Conservation (phyloP, 2,329 filamentous ascomycete species). For the Hymenotorrendiella dingleyae region DNA sequence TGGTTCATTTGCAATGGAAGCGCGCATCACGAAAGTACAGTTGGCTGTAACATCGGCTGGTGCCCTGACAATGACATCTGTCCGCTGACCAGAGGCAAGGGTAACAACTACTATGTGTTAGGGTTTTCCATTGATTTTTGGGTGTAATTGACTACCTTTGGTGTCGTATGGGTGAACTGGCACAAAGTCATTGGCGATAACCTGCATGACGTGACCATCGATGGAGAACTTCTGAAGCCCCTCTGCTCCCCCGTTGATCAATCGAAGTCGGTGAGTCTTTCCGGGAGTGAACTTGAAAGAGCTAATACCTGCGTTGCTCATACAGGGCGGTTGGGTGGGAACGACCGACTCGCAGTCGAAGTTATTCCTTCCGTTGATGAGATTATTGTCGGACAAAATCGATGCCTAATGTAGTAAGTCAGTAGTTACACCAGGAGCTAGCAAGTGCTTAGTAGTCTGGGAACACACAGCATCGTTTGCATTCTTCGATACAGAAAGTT, state of each 20-base stretch:
- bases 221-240: slow-evolving; percentile 40
- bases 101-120: slow-evolving; percentile 38
- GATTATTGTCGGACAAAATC: slow-evolving; percentile 16
- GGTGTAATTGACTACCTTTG: slow-evolving; percentile 3
- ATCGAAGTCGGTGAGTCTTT: slow-evolving; percentile 38
- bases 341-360: slow-evolving; percentile 12
- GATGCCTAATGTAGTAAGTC: neutral
- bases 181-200: slow-evolving; percentile 57
- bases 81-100: slow-evolving; percentile 50
- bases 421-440: too few relatives aligned
- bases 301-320: slow-evolving; percentile 15
- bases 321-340: slow-evolving; percentile 7
- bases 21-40: slow-evolving; percentile 49
- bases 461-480: too few relatives aligned
- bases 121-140: neutral
- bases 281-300: slow-evolving; percentile 30
- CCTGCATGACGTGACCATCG: slow-evolving; percentile 48
- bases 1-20: slow-evolving; percentile 34
- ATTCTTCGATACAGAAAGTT: too few relatives aligned
- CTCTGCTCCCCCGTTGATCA: slow-evolving; percentile 41
- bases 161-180: slow-evolving; percentile 30
- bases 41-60: slow-evolving; percentile 32
- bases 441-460: too few relatives aligned
- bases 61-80: slow-evolving; percentile 37
- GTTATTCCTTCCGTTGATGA: slow-evolving; percentile 23